A percentile compares a stretch with the other conserved stretches of the same genome.
These are phyloP conservation scores for Calonectria leucothoes DNA, from an alignment of 2,329 filamentous ascomycete species.

Conservation along the genomic window DNA sequence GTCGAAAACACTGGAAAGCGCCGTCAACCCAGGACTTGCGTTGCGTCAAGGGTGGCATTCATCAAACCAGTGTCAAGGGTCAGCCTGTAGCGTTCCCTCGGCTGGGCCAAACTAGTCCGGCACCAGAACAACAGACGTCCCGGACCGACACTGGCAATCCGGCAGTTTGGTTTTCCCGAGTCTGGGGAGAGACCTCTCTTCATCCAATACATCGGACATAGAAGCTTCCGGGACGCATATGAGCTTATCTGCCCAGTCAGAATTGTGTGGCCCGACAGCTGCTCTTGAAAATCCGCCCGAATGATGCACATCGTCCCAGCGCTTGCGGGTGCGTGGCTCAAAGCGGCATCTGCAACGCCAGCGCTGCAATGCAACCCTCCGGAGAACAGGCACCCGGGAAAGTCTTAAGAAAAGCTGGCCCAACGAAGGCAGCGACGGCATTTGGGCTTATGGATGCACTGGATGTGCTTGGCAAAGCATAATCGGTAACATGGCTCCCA, in stretches of 20 bases:
- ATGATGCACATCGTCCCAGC: not conserved
- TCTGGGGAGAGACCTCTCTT: not conserved
- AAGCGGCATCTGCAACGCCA: not conserved
- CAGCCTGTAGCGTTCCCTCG: not conserved
- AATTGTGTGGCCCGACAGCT: not conserved
- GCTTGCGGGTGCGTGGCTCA: not conserved
- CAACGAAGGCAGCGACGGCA: not conserved
- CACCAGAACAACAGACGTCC: not conserved
- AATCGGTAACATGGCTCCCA: constrained; percentile 10
- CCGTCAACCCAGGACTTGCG: not conserved
- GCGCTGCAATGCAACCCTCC: constrained; percentile 6
- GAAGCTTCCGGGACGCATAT: not conserved
- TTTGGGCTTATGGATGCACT: constrained; percentile 7
- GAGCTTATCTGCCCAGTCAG: not conserved
- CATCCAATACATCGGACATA: not conserved
- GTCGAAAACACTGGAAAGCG: not conserved
- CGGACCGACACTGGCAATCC: not conserved
- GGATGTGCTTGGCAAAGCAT: constrained; percentile 1
- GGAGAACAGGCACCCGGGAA: not conserved
- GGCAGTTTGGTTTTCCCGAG: not conserved
- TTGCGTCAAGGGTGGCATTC: not conserved
- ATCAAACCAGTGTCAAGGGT: not conserved
- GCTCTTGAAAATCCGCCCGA: not conserved
- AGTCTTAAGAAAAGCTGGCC: not conserved
- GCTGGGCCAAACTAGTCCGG: not conserved